Conservation (phyloP, 768 basidiomycete species). For the Leccinum disarticulatum region DNA sequence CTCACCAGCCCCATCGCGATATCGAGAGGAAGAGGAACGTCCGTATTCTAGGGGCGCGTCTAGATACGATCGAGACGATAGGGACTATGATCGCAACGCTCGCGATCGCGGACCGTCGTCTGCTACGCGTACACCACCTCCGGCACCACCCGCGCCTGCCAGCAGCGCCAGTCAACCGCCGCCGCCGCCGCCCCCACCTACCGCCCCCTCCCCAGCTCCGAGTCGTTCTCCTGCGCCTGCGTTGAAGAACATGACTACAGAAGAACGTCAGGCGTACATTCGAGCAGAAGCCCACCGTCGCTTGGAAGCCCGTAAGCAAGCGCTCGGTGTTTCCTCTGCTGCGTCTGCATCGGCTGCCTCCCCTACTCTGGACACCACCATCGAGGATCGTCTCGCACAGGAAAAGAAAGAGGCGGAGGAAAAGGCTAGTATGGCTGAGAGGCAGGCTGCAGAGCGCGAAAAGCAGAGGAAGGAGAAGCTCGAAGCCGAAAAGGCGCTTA, state of each 20-base stretch:
- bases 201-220: conserved; percentile 41
- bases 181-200: conserved; percentile 32
- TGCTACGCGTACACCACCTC: conserved; percentile 44
- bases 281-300: conserved; percentile 78
- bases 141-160: conserved; percentile 45
- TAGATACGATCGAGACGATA: conserved; percentile 36
- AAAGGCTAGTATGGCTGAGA: conserved; percentile 74
- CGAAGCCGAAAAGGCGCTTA: conserved; percentile 68
- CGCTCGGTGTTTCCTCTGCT: conserved; percentile 68
- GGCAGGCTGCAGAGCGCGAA: conserved; percentile 79
- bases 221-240: conserved; percentile 58
- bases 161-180: conserved; percentile 32
- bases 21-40: conserved; percentile 50
- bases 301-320: conserved; percentile 81
- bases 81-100: conserved; percentile 39
- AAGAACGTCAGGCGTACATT: conserved; percentile 76
- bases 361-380: conserved; percentile 67
- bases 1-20: conserved; percentile 31
- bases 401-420: conserved; percentile 93
- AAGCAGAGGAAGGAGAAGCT: conserved; percentile 67
- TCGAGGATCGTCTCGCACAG: conserved; percentile 79
- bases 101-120: conserved; percentile 39
- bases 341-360: conserved; percentile 36
- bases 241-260: conserved; percentile 78
- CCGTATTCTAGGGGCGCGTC: conserved; percentile 49